These are phyloP conservation scores for Elaeis oleifera DNA, from an alignment of 202 grass and related monocot genomes.

Conservation along the genomic window DNA sequence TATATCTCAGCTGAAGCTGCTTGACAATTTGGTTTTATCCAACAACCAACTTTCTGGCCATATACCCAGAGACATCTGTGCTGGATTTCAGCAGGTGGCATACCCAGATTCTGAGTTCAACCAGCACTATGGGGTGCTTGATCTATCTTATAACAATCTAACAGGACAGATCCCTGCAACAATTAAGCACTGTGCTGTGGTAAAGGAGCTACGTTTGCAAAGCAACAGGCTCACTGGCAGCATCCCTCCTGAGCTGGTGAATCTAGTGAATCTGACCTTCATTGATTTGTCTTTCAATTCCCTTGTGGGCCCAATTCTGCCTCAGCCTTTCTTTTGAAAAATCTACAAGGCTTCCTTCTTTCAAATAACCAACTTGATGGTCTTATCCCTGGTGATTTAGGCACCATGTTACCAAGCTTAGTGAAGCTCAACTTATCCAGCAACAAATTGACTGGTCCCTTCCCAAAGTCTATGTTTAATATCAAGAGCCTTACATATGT, in stretches of 20 bases:
- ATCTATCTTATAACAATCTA: slow-evolving; percentile 77
- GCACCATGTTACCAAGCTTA: slow-evolving; percentile 53
- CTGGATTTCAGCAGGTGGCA: slow-evolving; percentile 56
- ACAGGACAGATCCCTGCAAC: slow-evolving; percentile 56
- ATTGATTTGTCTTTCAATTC: slow-evolving; percentile 76
- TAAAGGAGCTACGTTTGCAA: slow-evolving; percentile 65
- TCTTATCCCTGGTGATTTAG: slow-evolving; percentile 55
- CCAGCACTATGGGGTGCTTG: slow-evolving; percentile 85
- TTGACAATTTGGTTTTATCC: slow-evolving; percentile 82
- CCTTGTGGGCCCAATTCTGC: slow-evolving; percentile 55
- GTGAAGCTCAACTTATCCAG: slow-evolving; percentile 64
- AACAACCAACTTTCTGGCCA: slow-evolving; percentile 61
- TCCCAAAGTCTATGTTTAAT: slow-evolving; percentile 58
- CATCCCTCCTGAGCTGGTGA: slow-evolving; percentile 62
- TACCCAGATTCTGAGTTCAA: slow-evolving; percentile 90
- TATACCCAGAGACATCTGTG: slow-evolving; percentile 69
- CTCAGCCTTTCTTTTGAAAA: slow-evolving; percentile 40
- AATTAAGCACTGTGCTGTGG: slow-evolving; percentile 55
- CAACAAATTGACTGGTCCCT: slow-evolving; percentile 56
- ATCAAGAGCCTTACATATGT: slow-evolving; percentile 44
- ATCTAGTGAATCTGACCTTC: slow-evolving; percentile 55
- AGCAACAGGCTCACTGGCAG: slow-evolving; percentile 69
- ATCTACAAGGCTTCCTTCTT: slow-evolving; percentile 76
- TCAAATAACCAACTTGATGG: slow-evolving; percentile 74
- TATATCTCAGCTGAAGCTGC: slow-evolving; percentile 70